Evolutionary conservation across 176 grass and related monocot species (phyloP).

Genomic region (Musa beccarii): DNA sequence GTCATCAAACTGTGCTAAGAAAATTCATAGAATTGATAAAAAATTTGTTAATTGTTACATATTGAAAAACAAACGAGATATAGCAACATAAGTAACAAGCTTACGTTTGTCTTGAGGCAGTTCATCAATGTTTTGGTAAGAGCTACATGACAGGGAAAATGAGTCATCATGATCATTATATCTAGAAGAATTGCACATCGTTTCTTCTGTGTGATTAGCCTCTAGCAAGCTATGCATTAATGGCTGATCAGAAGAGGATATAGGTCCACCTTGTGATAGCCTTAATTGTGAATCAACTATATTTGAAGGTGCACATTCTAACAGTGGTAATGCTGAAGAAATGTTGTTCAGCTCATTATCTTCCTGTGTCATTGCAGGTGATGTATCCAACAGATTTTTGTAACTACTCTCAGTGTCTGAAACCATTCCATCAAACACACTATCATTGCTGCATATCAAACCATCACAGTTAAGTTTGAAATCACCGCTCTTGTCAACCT

Average conservation of each 20-base stretch:
- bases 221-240: slow-evolving; percentile 25
- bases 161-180: slow-evolving; percentile 9
- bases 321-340: slow-evolving; percentile 19
- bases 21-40: background rate
- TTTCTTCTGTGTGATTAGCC: slow-evolving; percentile 30
- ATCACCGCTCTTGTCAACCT: slow-evolving; percentile 19
- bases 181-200: background rate
- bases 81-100: background rate
- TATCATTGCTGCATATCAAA: background rate
- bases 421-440: background rate
- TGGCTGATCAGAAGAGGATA: background rate
- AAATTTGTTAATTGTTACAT: background rate
- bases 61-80: background rate
- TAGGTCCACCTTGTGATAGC: background rate
- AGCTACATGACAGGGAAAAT: background rate
- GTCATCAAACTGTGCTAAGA: background rate
- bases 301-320: slow-evolving; percentile 26
- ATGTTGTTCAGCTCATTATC: slow-evolving; percentile 23
- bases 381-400: slow-evolving; percentile 16
- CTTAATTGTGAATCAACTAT: background rate
- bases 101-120: slow-evolving; percentile 2
- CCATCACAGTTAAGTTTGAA: slow-evolving; percentile 1
- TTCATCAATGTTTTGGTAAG: slow-evolving; percentile 1
- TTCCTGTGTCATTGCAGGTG: slow-evolving; percentile 12
- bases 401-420: slow-evolving; percentile 12